Evolutionary conservation across 75 land plant species (phyloP).

Genomic region (Chamaecyparis obtusa): DNA sequence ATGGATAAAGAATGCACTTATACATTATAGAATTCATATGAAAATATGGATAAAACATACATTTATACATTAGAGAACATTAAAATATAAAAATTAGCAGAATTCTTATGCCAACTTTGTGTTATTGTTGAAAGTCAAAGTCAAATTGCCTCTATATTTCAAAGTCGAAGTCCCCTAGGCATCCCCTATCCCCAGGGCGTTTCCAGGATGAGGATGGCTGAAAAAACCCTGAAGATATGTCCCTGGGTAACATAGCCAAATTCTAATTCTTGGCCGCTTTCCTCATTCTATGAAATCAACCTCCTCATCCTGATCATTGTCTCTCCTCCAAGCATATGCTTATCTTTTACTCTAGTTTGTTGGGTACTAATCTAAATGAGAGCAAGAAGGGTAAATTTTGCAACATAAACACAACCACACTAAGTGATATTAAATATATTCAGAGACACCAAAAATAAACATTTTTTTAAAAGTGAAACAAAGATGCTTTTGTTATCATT

Average conservation of each 20-base stretch:
- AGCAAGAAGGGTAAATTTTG: not conserved
- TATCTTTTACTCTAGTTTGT: not conserved
- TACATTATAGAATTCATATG: no score
- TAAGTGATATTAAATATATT: not conserved
- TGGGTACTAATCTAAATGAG: not conserved
- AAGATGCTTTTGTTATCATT: not conserved
- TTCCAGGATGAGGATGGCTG: no score
- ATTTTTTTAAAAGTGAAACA: not conserved
- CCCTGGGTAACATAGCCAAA: not conserved
- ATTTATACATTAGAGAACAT: no score
- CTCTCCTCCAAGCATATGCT: not conserved
- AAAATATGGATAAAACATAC: no score
- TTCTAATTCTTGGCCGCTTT: not conserved
- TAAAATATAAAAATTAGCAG: no score
- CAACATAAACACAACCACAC: not conserved
- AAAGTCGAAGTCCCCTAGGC: no score
- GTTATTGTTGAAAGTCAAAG: no score
- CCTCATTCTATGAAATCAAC: not conserved
- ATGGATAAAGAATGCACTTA: no score
- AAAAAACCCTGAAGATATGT: no score
- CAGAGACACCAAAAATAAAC: not conserved
- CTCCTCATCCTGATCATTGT: not conserved
- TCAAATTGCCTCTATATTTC: no score
- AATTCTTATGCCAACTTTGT: no score
- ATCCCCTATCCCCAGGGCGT: no score